phyloP scores from a whole-genome alignment of 257 asterid species.

The Solanum habrochaites region DNA sequence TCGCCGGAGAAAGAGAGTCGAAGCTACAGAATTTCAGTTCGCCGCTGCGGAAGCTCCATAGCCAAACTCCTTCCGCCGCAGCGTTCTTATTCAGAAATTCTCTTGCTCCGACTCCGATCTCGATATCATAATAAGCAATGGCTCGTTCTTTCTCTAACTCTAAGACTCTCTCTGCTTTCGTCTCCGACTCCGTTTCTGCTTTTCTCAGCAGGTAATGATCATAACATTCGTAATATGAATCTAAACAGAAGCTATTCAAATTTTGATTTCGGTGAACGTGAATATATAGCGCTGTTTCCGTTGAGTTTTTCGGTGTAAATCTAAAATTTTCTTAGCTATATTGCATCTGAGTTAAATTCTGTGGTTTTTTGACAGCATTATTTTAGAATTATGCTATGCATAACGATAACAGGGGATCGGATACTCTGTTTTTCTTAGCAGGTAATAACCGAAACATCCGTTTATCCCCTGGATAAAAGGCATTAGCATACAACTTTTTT shows the following conservation, averaged over 20 bases:
- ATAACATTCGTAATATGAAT: not conserved
- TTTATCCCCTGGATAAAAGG: not conserved
- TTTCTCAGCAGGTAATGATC: constrained; percentile 14
- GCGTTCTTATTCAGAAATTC: not conserved
- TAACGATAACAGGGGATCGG: not conserved
- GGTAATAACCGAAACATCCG: constrained; percentile 1
- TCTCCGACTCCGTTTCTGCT: constrained; percentile 9
- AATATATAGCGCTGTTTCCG: not conserved
- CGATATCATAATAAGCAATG: not conserved
- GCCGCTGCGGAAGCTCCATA: constrained; percentile 5
- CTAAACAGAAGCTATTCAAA: not conserved
- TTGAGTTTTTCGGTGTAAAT: not conserved
- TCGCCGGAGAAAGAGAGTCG: not conserved
- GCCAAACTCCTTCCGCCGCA: not conserved
- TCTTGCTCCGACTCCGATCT: not conserved
- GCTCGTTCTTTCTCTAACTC: constrained; percentile 21
- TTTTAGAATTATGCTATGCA: not conserved
- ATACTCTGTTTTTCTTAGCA: constrained; percentile 8
- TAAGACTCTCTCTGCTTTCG: constrained; percentile 16
- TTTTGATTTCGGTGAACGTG: not conserved
- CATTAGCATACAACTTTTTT: too few relatives aligned
- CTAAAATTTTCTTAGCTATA: not conserved
- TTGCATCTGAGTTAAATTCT: not conserved
- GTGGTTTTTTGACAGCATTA: not conserved
- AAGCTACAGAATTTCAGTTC: not conserved